A percentile compares a stretch with the other conserved stretches of the same genome.
phyloP scores from a whole-genome alignment of 139 green algal species.

The Picochlorum sp. region DNA sequence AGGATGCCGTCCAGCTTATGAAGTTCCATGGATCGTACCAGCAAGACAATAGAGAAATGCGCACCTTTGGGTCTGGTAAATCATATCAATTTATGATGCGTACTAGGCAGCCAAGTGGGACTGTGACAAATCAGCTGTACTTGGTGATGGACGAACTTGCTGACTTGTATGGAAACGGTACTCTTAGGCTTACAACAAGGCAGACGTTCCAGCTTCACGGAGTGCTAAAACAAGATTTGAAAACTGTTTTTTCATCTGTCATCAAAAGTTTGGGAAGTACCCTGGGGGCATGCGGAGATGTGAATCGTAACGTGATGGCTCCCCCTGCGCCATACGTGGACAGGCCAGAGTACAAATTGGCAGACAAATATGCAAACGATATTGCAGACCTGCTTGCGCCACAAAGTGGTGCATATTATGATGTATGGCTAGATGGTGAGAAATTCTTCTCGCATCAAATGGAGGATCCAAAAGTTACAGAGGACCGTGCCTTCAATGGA shows the following conservation, averaged over 20 bases:
- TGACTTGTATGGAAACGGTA: conserved; percentile 95
- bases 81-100: conserved; percentile 99
- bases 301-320: conserved; percentile 94
- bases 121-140: conserved; percentile 93
- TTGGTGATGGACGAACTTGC: conserved; percentile 96
- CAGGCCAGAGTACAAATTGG: conserved; percentile 68
- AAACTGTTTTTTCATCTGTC: conserved; percentile 91
- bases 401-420: conserved; percentile 97
- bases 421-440: conserved; percentile 99
- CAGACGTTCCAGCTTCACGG: conserved; percentile 97
- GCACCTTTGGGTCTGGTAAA: conserved; percentile 84
- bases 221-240: conserved; percentile 96
- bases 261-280: conserved; percentile 99
- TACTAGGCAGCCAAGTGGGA: conserved; percentile 80
- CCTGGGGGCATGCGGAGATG: conserved; percentile 89
- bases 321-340: conserved; percentile 66
- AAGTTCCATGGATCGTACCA: conserved; percentile 99
- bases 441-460: conserved; percentile 86
- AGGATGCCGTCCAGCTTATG: conserved; percentile 92
- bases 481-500: conserved; percentile 71
- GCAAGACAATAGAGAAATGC: conserved; percentile 94
- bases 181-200: conserved; percentile 94
- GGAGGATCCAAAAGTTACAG: conserved; percentile 83
- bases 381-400: conserved; percentile 72
- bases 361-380: conserved; percentile 45